Percentiles rank a stretch among this genome's conserved stretches.
These are phyloP conservation scores for Ceriops tagal DNA, from an alignment of 345 rosid species.

Conservation along the genomic window DNA sequence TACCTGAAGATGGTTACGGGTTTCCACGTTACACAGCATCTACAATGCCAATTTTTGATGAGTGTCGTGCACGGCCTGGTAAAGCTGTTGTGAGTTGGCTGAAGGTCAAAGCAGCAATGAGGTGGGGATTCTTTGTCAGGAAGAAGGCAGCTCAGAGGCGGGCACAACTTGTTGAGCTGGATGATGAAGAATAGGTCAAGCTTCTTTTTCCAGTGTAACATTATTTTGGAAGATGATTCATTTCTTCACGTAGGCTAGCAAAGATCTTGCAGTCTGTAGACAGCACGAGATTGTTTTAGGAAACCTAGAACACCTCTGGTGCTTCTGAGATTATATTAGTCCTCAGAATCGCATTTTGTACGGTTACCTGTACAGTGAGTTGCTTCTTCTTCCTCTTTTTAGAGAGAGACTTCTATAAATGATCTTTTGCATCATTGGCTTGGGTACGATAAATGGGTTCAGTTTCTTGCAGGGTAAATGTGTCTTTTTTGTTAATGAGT, in stretches of 20 bases:
- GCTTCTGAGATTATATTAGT: conserved; percentile 5
- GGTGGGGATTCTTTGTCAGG: conserved; percentile 96
- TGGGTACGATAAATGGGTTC: conserved; percentile 22
- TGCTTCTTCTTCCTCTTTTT: conserved; percentile 16
- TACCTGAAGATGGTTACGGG: conserved; percentile 61
- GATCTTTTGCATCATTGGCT: conserved; percentile 12
- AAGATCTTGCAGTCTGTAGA: conserved; percentile 8
- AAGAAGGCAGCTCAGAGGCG: conserved; percentile 99
- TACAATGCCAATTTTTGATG: conserved; percentile 77
- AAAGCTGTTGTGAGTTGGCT: conserved; percentile 96
- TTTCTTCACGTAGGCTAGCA: conserved; percentile 4
- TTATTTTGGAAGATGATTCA: conserved; percentile 7
- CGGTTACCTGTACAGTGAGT: conserved; percentile 54
- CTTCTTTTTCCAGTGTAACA: conserved; percentile 6
- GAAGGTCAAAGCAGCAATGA: conserved; percentile 98
- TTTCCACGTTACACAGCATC: conserved; percentile 55
- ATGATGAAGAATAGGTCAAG: conserved; percentile 47
- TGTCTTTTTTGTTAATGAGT: conserved; percentile 14
- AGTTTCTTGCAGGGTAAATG: neutral
- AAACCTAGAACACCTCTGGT: conserved; percentile 13
- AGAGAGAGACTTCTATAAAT: conserved; percentile 10
- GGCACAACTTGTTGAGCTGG: conserved; percentile 84
- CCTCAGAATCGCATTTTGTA: conserved; percentile 34
- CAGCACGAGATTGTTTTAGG: conserved; percentile 1
- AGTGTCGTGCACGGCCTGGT: conserved; percentile 68